A percentile compares a stretch with the other conserved stretches of the same genome.
These are phyloP conservation scores for Domatiomyces globalis DNA, from an alignment of 2,329 filamentous ascomycete genomes.

Conservation along the genomic window DNA sequence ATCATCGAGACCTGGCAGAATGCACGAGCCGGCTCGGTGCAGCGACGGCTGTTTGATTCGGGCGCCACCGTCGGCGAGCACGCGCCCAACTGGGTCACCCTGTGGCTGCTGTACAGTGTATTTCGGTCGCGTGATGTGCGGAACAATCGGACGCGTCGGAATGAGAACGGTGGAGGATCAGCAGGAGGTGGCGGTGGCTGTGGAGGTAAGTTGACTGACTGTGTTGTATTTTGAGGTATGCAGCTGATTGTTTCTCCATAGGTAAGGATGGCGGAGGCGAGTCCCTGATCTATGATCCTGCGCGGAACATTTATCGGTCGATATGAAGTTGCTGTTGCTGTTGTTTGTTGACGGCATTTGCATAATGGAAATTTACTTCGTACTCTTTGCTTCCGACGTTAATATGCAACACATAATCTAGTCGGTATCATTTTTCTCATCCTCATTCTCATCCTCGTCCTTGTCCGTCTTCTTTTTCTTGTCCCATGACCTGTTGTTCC, in stretches of 20 bases:
- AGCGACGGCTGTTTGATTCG: constrained; percentile 27
- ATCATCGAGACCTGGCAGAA: constrained; percentile 31
- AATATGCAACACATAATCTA: neutral
- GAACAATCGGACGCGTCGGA: constrained; percentile 32
- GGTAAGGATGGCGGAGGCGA: neutral
- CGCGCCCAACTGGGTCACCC: constrained; percentile 33
- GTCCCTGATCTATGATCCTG: neutral
- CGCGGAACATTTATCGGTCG: neutral
- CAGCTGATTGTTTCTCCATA: neutral
- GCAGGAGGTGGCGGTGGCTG: constrained; percentile 3
- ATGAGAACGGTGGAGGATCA: constrained; percentile 15
- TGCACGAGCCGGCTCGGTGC: constrained; percentile 23
- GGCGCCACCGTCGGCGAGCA: constrained; percentile 31
- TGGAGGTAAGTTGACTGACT: constrained; percentile 8
- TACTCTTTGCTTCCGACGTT: neutral
- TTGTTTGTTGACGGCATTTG: neutral
- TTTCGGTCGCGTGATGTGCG: constrained; percentile 34
- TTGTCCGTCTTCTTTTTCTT: constrained; percentile 24
- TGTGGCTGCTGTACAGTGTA: constrained; percentile 34
- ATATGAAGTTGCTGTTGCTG: neutral
- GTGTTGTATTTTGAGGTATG: neutral
- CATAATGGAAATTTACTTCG: neutral
- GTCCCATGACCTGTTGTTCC: constrained; percentile 24
- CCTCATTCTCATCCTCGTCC: constrained; percentile 15
- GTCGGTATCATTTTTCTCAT: neutral